Conservation (phyloP, 1,284 basidiomycete species). For the Grifola frondosa region DNA sequence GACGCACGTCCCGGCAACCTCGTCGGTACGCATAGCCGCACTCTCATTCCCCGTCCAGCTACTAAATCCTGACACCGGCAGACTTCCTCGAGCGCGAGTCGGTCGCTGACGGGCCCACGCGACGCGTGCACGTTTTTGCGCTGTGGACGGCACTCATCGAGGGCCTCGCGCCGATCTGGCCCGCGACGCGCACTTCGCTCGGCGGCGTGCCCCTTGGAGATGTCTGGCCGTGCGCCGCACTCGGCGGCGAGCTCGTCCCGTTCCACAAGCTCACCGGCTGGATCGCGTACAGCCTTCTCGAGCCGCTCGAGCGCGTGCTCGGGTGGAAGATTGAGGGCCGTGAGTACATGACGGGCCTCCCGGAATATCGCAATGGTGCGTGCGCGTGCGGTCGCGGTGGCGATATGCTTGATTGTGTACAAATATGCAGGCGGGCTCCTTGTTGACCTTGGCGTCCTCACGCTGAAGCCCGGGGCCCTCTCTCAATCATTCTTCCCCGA, state of each 20-base stretch:
- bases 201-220: conserved; percentile 77
- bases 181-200: conserved; percentile 68
- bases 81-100: conserved; percentile 72
- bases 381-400: background rate
- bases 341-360: conserved; percentile 81
- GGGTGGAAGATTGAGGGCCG: conserved; percentile 76
- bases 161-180: conserved; percentile 89
- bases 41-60: background rate
- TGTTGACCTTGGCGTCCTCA: conserved; percentile 79
- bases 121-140: conserved; percentile 59
- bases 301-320: conserved; percentile 76
- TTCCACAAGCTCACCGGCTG: conserved; percentile 97
- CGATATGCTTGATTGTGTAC: background rate
- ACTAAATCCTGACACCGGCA: conserved; percentile 25
- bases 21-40: conserved; percentile 51
- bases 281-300: conserved; percentile 86
- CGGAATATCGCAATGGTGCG: conserved; percentile 87
- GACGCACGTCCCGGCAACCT: conserved; percentile 81
- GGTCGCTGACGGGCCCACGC: conserved; percentile 36
- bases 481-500: conserved; percentile 44
- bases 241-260: conserved; percentile 78
- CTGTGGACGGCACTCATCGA: conserved; percentile 86
- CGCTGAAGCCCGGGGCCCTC: conserved; percentile 52
- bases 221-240: conserved; percentile 81
- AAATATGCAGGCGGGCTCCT: conserved; percentile 72